These are phyloP conservation scores for Monilinia laxa DNA, from an alignment of 2,329 filamentous ascomycete species.

Conservation along the genomic window DNA sequence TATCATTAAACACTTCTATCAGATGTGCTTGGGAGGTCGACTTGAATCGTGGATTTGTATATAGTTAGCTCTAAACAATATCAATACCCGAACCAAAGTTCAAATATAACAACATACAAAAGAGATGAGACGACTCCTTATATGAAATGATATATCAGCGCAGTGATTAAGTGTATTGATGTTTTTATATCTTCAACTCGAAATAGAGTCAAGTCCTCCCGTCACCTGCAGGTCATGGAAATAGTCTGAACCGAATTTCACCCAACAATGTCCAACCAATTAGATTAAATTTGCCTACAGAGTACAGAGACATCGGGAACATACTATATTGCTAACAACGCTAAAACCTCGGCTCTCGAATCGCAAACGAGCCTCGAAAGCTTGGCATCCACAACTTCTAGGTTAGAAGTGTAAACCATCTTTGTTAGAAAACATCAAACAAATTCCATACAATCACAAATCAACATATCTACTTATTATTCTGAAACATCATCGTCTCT, in stretches of 20 bases:
- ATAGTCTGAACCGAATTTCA: neutral
- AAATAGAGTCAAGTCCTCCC: neutral
- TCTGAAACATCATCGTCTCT: neutral
- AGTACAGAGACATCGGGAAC: too few species aligned
- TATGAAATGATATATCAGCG: neutral
- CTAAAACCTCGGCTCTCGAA: neutral
- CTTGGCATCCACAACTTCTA: neutral
- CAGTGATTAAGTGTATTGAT: too few species aligned
- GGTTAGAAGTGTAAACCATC: too few species aligned
- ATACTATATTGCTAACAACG: neutral
- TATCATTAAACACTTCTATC: neutral
- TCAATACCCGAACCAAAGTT: constrained; percentile 8
- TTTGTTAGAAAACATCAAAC: constrained; percentile 7
- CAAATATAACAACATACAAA: neutral
- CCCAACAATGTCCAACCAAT: neutral
- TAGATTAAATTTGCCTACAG: neutral
- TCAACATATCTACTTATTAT: neutral
- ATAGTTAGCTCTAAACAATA: constrained; percentile 14
- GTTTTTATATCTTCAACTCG: neutral
- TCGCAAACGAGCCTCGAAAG: neutral
- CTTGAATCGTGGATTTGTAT: constrained; percentile 1
- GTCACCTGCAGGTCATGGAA: neutral
- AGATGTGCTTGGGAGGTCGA: neutral
- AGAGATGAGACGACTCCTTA: neutral
- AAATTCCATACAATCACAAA: neutral